Evolutionary conservation across 805 yeast species (phyloP).

Genomic region (Ogataea siamensis): DNA sequence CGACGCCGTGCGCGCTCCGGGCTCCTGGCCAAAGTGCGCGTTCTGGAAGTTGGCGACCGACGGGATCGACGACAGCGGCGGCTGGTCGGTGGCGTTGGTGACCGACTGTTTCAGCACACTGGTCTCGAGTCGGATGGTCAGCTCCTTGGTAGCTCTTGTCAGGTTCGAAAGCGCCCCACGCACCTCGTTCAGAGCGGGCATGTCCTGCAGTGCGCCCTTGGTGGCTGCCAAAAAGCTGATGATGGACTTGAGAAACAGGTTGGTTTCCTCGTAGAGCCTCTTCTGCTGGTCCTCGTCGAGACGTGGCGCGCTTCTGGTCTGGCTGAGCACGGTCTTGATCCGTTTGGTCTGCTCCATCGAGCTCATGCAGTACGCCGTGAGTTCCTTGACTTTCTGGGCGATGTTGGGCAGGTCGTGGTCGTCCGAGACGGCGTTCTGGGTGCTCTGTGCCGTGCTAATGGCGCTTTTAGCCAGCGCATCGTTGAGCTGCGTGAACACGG

Average conservation of each 20-base stretch:
- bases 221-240: constrained; percentile 82
- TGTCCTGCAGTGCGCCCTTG: constrained; percentile 75
- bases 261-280: constrained; percentile 82
- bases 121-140: constrained; percentile 78
- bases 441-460: constrained; percentile 44
- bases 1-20: neutral
- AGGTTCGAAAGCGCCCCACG: constrained; percentile 76
- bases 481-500: constrained; percentile 74
- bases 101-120: constrained; percentile 44
- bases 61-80: constrained; percentile 37
- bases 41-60: constrained; percentile 33
- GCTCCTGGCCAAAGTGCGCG: constrained; percentile 2
- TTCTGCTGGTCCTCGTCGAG: constrained; percentile 50
- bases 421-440: constrained; percentile 23
- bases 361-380: constrained; percentile 71
- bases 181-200: constrained; percentile 76
- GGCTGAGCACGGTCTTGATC: constrained; percentile 52
- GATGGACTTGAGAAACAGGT: constrained; percentile 75
- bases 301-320: constrained; percentile 37
- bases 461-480: constrained; percentile 67
- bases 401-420: constrained; percentile 35
- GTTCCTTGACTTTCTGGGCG: constrained; percentile 67
- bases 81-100: constrained; percentile 31
- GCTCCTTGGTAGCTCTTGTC: constrained; percentile 88
- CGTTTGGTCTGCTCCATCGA: constrained; percentile 81